Base-by-base conservation (phyloP, 2,329 filamentous ascomycete genomes). In the Orbilia quercus region DNA sequence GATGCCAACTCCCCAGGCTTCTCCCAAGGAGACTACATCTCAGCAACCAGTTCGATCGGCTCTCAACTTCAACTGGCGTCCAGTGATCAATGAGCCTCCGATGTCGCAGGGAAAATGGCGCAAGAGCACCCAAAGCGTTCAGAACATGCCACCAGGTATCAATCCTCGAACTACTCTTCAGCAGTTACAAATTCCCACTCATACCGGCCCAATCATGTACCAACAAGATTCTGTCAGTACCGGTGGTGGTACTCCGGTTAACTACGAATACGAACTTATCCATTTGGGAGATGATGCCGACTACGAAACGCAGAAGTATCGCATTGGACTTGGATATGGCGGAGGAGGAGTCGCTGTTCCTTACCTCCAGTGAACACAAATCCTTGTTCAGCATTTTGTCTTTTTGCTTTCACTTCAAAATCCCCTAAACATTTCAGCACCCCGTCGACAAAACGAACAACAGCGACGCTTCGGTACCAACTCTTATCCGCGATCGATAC, bases 61-160 rank as follows among this genome's bases (percentile, higher is more conserved):
- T 16, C 60, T 73, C 12, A 55, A 60, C 20, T 73, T 66, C 48
- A 73, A 73, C 58, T 73, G 69, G 69, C 53, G 60, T 18, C 69
- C 69, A 9, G 48, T 73, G n/a, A 73, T 73, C 47, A 20, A 60
- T 12, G 60, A 65, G 7, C 1, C 1, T 23, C 5, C 23, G n/a
- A n/a, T n/a, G 14, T 22, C 23, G 9, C n/a, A 54, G 2, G 16
- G 38, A 16, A 44, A 51, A 22, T 60, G 60, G 69, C 44, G 38
- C 2, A 55, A 53, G 57, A 23, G 18, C 38, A 20, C 40, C 14
- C 20, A 2, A 7, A 40, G 18, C 16, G 16, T 18, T 11, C 40
- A 44, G n/a, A 7, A 23, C 7, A 16, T 12, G 28, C 34, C 51
- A 14, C 28, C 44, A 16, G 36, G 28, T 9, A 5, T 55, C 34